Evolutionary conservation across 176 grass and related monocot species (phyloP), one percentile per base, ranked within the genome.

Genomic region (Pharus latifolius): DNA sequence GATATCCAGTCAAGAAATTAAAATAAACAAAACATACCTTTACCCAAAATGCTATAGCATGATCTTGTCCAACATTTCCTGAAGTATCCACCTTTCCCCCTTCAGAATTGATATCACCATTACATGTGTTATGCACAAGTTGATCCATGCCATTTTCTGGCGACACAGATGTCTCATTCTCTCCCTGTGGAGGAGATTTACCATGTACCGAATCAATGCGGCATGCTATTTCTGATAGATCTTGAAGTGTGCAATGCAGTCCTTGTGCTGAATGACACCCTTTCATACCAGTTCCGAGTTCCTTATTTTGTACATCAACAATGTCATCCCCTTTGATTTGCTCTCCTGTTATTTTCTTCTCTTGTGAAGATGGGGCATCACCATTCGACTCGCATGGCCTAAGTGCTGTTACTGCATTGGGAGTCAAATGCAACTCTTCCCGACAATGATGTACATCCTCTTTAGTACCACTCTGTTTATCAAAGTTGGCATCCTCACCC

Each of bases 31-130:
- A 55, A 23, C 52, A 28, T 91, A 99, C 95, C 95, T 99, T 99
- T 72, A 99, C 87, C 95, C 90, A 99, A 72, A 99, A 76, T 56
- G 90, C 90, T 43, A 86, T 37, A 59, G 87, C 58, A 73, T 78
- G 60, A 93, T 98, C 80, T 50, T 82, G 84, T 70, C 67, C 53
- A 79, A 40, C 20, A 73, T 76, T 72, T 35, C 14, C 47, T 24
- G 35, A 56, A 40, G 42, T 38, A 63, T n/a, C 24, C 29, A 70
- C 33, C 51, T 89, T 74, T 45, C 43, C 30, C 19, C 19, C 63
- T 74, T 57, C 46, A 82, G 76, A 62, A 52, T 57, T 66, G 62
- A 70, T 79, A 59, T 82, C 51, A 32, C 79, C 81, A 70, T 80
- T 82, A 58, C 69, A 76, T 73, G 42, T 75, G 22, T 80, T 79